These are phyloP conservation scores for Xylaria polymorpha DNA, from an alignment of 2,329 filamentous ascomycete genomes.

Conservation along the genomic window DNA sequence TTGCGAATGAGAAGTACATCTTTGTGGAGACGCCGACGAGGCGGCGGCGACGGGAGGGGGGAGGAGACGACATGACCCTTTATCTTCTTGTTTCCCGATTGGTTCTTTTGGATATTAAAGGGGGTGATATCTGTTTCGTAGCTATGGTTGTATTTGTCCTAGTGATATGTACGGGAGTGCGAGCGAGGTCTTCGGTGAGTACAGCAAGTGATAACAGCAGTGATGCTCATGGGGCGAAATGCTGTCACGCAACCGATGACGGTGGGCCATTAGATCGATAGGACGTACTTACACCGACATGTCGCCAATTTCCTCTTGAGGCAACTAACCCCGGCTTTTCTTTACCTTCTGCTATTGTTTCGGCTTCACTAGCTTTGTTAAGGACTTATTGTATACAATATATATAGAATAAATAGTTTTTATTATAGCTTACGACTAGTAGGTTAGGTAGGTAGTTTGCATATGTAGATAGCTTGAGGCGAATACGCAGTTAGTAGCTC, in stretches of 20 bases:
- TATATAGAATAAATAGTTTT: no score
- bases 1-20: slow-evolving; percentile 79
- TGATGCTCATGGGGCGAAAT: neutral
- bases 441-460: no score
- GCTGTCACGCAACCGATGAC: neutral
- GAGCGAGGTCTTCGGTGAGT: neutral
- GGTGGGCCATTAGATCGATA: no score
- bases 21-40: slow-evolving; percentile 80
- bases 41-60: slow-evolving; percentile 60
- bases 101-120: neutral
- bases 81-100: neutral
- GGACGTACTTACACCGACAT: no score
- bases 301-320: no score
- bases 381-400: no score
- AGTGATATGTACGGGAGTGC: neutral
- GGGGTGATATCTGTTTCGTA: neutral
- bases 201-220: neutral
- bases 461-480: no score
- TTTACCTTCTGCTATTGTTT: no score
- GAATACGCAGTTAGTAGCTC: no score
- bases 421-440: no score
- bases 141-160: neutral
- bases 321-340: no score
- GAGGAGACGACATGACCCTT: slow-evolving; percentile 30
- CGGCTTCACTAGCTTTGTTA: no score